Evolutionary conservation across 805 yeast genomes (phyloP), one percentile per base, ranked within the genome.

Genomic region (Grigorovia jiainica): DNA sequence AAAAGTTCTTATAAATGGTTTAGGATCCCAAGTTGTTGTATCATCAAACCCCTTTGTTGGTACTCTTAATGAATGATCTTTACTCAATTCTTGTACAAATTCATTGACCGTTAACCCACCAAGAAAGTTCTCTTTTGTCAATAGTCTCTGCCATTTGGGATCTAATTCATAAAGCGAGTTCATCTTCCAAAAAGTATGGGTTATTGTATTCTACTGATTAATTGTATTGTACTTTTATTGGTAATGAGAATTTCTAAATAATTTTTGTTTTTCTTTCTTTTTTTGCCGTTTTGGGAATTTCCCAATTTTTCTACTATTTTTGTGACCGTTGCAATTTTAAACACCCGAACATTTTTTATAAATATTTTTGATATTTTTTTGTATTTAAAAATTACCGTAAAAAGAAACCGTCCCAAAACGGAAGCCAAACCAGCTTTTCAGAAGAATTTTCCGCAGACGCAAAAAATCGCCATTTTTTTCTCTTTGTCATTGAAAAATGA

Each of bases 1-100:
- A 60, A 92, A 89, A 0, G 95, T 86, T 50, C 96, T 75, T 37
- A 90, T 90, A 57, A 85, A 92, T 2, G 97, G 97, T 54, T 86
- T 87, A 1, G 97, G 96, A 55, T 92, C 96, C 42, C 42, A 40
- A 20, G 42, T 39, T 11, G 25, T 32, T 1, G 17, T 31, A 5
- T 36, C 36, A 10, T 32, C 9, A 20, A 40, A 15, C 30, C 38
- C 42, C 20, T 32, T 25, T 13, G 45, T 34, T 18, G 50, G 42
- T 16, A 40, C 36, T n/a, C 49, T 48, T 21, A 52, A 36, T 2
- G 52, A 34, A 34, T 82, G 84, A 53, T 79, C 82, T 54, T 78
- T 77, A 47, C 89, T 76, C 49, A 89, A 66, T 53, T 77, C 82
- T 56, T 87, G 92, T 21, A 87, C 76, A 59, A 87, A 86, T 42